Conservation (phyloP, 805 yeast genomes). For the Barnettozyma wickerhamii region DNA sequence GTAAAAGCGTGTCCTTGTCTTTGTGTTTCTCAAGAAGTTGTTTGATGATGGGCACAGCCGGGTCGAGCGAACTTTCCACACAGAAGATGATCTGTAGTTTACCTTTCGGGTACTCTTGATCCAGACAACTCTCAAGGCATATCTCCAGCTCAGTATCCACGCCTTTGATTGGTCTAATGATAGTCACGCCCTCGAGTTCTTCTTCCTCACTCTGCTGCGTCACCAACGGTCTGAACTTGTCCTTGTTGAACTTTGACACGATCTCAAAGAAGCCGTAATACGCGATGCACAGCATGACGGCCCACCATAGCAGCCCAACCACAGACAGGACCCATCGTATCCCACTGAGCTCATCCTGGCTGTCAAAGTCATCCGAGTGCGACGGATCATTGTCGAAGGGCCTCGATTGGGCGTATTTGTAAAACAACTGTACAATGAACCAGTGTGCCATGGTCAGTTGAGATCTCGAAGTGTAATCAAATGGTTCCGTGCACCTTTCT, state of each 20-base stretch:
- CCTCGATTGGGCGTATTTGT: not conserved
- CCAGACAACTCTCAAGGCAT: constrained; percentile 64
- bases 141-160: constrained; percentile 68
- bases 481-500: not conserved
- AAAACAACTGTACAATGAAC: not conserved
- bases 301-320: constrained; percentile 25
- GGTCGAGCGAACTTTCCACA: constrained; percentile 59
- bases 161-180: constrained; percentile 80
- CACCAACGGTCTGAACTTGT: constrained; percentile 11
- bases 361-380: not conserved
- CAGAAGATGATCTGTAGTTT: constrained; percentile 72
- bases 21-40: constrained; percentile 50
- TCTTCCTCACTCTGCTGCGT: constrained; percentile 26
- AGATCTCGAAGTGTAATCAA: not conserved
- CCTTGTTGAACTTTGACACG: constrained; percentile 15
- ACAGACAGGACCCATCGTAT: constrained; percentile 7
- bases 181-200: constrained; percentile 63
- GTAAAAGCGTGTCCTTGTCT: constrained; percentile 50
- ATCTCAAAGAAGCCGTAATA: constrained; percentile 24
- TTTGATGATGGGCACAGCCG: constrained; percentile 56
- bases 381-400: not conserved
- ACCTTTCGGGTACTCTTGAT: constrained; percentile 59
- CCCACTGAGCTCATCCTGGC: not conserved
- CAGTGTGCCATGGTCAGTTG: not conserved
- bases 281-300: constrained; percentile 15